Conservation (phyloP, 306 rosid species). For the Sesbania bispinosa region DNA sequence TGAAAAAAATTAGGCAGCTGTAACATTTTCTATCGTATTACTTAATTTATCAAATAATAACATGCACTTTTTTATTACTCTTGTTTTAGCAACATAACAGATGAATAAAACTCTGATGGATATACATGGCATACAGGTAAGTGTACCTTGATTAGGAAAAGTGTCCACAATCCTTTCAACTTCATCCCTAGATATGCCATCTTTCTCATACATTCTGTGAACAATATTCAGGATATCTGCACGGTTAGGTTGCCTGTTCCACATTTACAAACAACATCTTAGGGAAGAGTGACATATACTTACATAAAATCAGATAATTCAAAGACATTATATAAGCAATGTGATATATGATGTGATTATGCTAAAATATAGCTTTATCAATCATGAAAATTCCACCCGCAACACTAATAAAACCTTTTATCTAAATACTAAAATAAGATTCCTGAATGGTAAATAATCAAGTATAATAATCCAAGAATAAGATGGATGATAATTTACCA, state of each 20-base stretch:
- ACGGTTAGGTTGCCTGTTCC: slow-evolving; percentile 83
- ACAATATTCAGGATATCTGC: slow-evolving; percentile 91
- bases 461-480: not conserved
- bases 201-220: slow-evolving; percentile 80
- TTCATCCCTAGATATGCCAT: slow-evolving; percentile 76
- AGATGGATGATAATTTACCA: slow-evolving; percentile 49
- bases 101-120: not conserved
- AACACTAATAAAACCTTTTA: slow-evolving; percentile 8
- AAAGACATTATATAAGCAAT: slow-evolving; percentile 6
- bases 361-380: not conserved
- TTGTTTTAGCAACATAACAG: not conserved
- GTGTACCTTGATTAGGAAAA: slow-evolving; percentile 88
- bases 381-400: slow-evolving; percentile 1
- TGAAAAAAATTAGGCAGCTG: no score
- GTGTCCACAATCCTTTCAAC: slow-evolving; percentile 59
- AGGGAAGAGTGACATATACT: slow-evolving; percentile 21
- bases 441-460: slow-evolving; percentile 16
- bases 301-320: slow-evolving; percentile 16
- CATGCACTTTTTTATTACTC: not conserved
- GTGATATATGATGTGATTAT: not conserved
- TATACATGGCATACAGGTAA: slow-evolving; percentile 8
- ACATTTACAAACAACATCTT: slow-evolving; percentile 36
- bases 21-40: not conserved
- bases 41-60: not conserved
- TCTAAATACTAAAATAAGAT: not conserved